phyloP scores from a whole-genome alignment of 257 asterid species.

The Coffea eugenioides region DNA sequence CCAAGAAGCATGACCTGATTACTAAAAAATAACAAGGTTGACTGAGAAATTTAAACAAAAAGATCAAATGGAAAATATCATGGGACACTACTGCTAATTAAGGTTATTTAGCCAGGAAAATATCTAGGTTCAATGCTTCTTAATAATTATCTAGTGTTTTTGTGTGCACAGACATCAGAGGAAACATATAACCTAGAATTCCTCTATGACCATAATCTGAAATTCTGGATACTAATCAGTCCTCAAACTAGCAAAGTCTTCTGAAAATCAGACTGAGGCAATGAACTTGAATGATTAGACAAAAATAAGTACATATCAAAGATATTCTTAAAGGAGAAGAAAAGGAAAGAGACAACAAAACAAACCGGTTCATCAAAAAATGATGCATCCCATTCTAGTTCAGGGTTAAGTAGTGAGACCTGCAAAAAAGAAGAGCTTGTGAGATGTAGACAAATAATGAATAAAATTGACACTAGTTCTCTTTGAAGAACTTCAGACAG shows the following conservation, averaged over 20 bases:
- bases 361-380: conserved; percentile 98
- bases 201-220: background rate
- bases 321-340: conserved; percentile 4
- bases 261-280: background rate
- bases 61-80: background rate
- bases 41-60: conserved; percentile 38
- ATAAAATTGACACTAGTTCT: conserved; percentile 15
- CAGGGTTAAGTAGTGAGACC: conserved; percentile 91
- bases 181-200: background rate
- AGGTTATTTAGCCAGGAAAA: background rate
- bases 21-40: conserved; percentile 51
- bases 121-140: too few species aligned
- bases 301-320: background rate
- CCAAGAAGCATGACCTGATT: conserved; percentile 99
- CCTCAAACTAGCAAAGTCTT: background rate
- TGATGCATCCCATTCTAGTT: conserved; percentile 86
- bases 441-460: conserved; percentile 10
- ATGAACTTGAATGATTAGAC: conserved; percentile 4
- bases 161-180: background rate
- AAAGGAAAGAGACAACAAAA: conserved; percentile 23
- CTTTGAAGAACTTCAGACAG: conserved; percentile 20
- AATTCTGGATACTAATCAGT: background rate
- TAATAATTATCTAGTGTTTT: background rate
- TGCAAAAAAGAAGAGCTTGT: conserved; percentile 21
- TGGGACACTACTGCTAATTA: background rate